phyloP scores from a whole-genome alignment of 2,329 filamentous ascomycete species.

The Hypoxylon sp. region DNA sequence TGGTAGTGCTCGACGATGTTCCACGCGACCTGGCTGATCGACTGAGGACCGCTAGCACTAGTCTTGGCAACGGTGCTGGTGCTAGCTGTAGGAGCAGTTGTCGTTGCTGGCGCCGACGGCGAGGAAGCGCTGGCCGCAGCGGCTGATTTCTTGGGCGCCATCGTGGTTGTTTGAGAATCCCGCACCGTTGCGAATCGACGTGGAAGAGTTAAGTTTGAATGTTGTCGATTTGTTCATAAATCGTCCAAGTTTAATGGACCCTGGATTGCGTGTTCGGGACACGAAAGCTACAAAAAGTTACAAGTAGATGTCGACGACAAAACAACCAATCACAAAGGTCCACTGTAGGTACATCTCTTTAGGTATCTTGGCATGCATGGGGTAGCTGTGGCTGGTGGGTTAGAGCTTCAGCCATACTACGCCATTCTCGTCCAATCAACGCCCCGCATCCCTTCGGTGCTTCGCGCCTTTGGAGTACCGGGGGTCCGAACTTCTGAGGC shows the following conservation, averaged over 20 bases:
- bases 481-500: constrained; percentile 34
- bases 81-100: constrained; percentile 40
- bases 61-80: constrained; percentile 48
- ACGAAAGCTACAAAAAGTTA: constrained; percentile 55
- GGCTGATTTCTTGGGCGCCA: constrained; percentile 68
- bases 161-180: constrained; percentile 34
- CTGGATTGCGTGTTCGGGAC: constrained; percentile 52
- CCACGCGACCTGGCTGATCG: constrained; percentile 72
- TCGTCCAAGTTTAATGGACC: constrained; percentile 30
- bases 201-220: constrained; percentile 19
- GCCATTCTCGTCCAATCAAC: constrained; percentile 1
- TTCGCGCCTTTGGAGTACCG: constrained; percentile 31
- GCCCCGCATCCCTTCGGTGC: constrained; percentile 25
- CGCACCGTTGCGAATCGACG: constrained; percentile 17
- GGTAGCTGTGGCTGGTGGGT: constrained; percentile 33
- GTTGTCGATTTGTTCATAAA: constrained; percentile 28
- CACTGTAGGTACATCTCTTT: constrained; percentile 5
- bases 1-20: constrained; percentile 85
- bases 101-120: constrained; percentile 38
- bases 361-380: constrained; percentile 5
- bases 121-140: constrained; percentile 47
- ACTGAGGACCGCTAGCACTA: constrained; percentile 46
- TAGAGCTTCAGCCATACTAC: constrained; percentile 40
- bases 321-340: constrained; percentile 47
- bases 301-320: constrained; percentile 23